These are phyloP conservation scores for Debaryomyces sp. DNA, from an alignment of 1,139 yeast genomes.

Conservation along the genomic window DNA sequence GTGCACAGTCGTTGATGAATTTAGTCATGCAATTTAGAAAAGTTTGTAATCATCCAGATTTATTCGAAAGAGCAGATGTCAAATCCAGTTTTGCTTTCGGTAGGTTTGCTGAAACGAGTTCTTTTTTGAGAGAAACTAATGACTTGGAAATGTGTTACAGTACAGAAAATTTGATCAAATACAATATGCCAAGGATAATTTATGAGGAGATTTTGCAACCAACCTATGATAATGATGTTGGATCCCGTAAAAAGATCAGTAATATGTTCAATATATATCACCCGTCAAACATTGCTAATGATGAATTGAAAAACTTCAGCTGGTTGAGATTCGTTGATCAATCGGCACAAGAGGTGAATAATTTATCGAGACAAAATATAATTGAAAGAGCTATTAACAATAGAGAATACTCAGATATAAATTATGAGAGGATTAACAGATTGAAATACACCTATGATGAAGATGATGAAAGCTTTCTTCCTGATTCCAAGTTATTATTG, in stretches of 20 bases:
- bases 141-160: constrained; percentile 67
- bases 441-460: constrained; percentile 40
- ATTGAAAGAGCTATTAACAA: constrained; percentile 60
- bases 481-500: constrained; percentile 36
- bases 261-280: constrained; percentile 38
- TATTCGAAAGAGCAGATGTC: constrained; percentile 95
- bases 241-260: constrained; percentile 43
- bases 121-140: constrained; percentile 66
- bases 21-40: constrained; percentile 98
- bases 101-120: constrained; percentile 74
- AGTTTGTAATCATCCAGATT: constrained; percentile 97
- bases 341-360: constrained; percentile 51
- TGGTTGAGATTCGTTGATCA: constrained; percentile 60
- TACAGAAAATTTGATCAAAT: constrained; percentile 62
- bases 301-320: constrained; percentile 31
- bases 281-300: constrained; percentile 29
- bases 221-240: constrained; percentile 52
- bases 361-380: constrained; percentile 38
- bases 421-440: constrained; percentile 37
- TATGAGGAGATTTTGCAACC: constrained; percentile 69
- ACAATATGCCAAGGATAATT: constrained; percentile 64
- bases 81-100: constrained; percentile 79
- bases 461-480: constrained; percentile 25
- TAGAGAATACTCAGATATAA: constrained; percentile 43
- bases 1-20: constrained; percentile 82